Evolutionary conservation across 345 rosid species (phyloP).

Genomic region (Adansonia digitata): DNA sequence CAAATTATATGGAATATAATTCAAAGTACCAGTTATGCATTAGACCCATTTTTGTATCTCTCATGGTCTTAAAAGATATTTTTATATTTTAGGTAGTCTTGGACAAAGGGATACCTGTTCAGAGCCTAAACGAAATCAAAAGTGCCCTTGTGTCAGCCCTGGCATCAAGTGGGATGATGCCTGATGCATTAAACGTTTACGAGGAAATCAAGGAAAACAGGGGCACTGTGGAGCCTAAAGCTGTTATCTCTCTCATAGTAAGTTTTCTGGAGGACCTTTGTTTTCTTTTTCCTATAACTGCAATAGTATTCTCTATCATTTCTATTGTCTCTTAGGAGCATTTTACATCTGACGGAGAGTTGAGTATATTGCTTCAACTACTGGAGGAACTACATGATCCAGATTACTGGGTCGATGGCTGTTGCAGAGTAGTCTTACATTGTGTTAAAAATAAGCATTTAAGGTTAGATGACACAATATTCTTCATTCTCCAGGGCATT

Average conservation of each 20-base stretch:
- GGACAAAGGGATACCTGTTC: constrained; percentile 39
- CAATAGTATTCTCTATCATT: background rate
- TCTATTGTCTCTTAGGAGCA: constrained; percentile 40
- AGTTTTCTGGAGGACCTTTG: constrained; percentile 24
- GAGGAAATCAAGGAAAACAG: constrained; percentile 59
- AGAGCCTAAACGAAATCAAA: constrained; percentile 50
- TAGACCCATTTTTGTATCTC: background rate
- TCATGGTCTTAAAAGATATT: background rate
- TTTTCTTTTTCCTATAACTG: background rate
- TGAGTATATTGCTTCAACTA: constrained; percentile 42
- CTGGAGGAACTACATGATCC: constrained; percentile 52
- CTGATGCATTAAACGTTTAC: constrained; percentile 61
- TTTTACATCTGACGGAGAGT: constrained; percentile 39
- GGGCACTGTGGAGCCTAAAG: constrained; percentile 51
- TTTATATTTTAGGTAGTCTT: constrained; percentile 45
- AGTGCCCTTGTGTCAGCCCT: constrained; percentile 60
- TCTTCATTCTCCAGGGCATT: background rate
- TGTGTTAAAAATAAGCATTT: constrained; percentile 48
- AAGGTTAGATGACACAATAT: constrained; percentile 33
- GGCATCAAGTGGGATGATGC: constrained; percentile 53
- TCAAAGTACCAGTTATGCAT: background rate
- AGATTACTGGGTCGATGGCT: constrained; percentile 56
- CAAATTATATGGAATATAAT: background rate
- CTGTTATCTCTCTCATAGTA: constrained; percentile 65
- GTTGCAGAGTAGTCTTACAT: constrained; percentile 50